Base-by-base conservation (phyloP, 495 filamentous ascomycete genomes). In the Tuber microsphaerosporum region DNA sequence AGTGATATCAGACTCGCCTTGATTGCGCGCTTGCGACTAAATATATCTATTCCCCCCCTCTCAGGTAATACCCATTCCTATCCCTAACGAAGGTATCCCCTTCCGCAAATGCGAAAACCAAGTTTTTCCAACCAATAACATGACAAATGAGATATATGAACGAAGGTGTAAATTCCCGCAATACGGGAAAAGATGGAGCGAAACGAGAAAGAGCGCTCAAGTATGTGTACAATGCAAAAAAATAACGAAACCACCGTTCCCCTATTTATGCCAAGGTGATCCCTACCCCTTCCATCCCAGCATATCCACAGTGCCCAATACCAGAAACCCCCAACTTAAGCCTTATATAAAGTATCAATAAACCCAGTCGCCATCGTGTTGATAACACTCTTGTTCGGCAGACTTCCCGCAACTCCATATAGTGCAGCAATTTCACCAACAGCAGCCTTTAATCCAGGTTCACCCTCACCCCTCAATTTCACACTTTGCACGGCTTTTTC, bases 371-470 rank as follows among this genome's bases (percentile, higher is more conserved):
- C 94, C 82, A 99, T 84, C 80, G 94, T 92, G 82, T 91, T 92
- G 71, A 99, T 93, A 39, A 99, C 90, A 77, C 91, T 93, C 87
- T 97, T 98, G 81, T 98, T 94, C 42, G 95, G 95, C 81, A 99
- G 85, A 80, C 92, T 94, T 19, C 96, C 95, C 2, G 95, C 95
- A 69, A 99, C 93, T 56, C 95, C 95, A 84, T 99, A 99, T 73
- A 99, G 84, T 17, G 94, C 93, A 19, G 94, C 92, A 16, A 91
- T 90, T 83, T 98, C 94, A 9, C 92, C 92, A 84, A 91, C 90
- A 56, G 87, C 88, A 45, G 88, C 88, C 89, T 85, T 90, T 46
- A 87, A 81, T 81, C 91, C 91, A 82, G 87, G 88, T 73, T 87
- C 89, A 83, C 89, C 89, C 84, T 89, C 89, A 65, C 89, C 90